Evolutionary conservation across 306 rosid genomes (phyloP).

Genomic region (Vachellia pachyceras): DNA sequence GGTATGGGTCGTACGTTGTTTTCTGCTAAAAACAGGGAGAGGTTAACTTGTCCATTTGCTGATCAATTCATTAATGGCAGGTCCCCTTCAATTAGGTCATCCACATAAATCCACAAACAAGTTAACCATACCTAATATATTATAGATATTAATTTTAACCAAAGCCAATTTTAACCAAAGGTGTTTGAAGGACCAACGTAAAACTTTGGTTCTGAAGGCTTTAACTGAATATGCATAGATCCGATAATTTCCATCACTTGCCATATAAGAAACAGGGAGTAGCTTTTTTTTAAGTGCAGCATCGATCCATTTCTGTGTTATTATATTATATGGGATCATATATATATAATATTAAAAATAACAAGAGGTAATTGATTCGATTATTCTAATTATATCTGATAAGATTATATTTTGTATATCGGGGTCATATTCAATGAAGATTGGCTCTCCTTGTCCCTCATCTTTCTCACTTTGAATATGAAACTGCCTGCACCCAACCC

Average conservation of each 20-base stretch:
- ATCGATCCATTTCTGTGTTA: constrained; percentile 27
- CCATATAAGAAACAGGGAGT: not conserved
- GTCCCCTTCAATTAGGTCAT: not conserved
- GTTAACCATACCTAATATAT: not conserved
- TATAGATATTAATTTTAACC: not conserved
- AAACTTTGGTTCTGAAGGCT: not conserved
- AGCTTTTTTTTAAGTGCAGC: constrained; percentile 28
- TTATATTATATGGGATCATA: not conserved
- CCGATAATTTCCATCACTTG: not conserved
- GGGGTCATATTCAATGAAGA: constrained; percentile 44
- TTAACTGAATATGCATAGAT: not conserved
- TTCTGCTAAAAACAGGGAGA: constrained; percentile 44
- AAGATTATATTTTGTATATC: not conserved
- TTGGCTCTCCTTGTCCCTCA: constrained; percentile 41
- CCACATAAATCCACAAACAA: not conserved
- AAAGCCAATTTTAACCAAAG: not conserved
- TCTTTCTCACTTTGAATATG: not conserved
- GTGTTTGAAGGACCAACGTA: not conserved
- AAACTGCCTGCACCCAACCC: constrained; percentile 21
- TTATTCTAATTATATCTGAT: not conserved
- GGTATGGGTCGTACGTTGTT: constrained; percentile 49
- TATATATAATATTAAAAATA: not conserved
- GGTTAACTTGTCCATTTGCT: constrained; percentile 54
- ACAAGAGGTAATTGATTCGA: not conserved
- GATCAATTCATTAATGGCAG: constrained; percentile 7